A percentile compares a stretch with the other conserved stretches of the same genome.
Evolutionary conservation across 768 basidiomycete species (phyloP).

Genomic region (Rhodotorula taiwanensis): DNA sequence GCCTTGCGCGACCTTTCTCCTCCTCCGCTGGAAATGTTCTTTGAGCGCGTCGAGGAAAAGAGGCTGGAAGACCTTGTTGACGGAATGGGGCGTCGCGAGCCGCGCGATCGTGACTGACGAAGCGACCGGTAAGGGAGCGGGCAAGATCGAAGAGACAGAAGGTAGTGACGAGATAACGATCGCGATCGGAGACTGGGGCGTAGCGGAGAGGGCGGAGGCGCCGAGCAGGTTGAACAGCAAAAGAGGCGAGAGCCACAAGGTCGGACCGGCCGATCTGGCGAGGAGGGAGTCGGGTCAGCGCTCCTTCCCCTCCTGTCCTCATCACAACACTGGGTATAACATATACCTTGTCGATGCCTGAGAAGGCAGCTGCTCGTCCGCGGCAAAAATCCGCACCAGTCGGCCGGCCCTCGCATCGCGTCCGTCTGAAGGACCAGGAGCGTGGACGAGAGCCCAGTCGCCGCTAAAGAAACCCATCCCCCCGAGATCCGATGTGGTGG

Average conservation of each 20-base stretch:
- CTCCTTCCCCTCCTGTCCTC: too few relatives aligned
- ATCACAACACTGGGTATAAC: too few relatives aligned
- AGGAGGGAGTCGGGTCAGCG: background rate
- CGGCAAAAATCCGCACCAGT: conserved; percentile 27
- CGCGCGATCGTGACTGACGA: conserved; percentile 65
- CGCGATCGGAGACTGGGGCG: background rate
- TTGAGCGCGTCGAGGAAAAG: conserved; percentile 60
- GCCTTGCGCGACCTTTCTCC: conserved; percentile 59
- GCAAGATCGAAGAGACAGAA: conserved; percentile 5
- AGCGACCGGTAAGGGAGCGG: conserved; percentile 56
- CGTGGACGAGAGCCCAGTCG: conserved; percentile 30
- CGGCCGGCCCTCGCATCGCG: background rate
- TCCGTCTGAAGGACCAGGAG: conserved; percentile 1
- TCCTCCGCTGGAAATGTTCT: conserved; percentile 54
- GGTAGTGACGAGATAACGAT: too few relatives aligned
- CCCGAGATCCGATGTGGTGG: conserved; percentile 22
- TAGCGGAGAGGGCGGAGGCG: conserved; percentile 1
- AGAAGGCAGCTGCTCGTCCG: conserved; percentile 1
- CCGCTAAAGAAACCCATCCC: conserved; percentile 37
- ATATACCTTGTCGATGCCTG: background rate
- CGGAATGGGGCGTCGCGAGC: conserved; percentile 68
- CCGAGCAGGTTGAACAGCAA: conserved; percentile 27
- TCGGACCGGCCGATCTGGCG: background rate
- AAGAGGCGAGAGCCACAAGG: conserved; percentile 7
- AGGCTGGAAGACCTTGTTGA: conserved; percentile 58